Conservation (phyloP, 2,329 filamentous ascomycete species). For the Cercospora janseana region DNA sequence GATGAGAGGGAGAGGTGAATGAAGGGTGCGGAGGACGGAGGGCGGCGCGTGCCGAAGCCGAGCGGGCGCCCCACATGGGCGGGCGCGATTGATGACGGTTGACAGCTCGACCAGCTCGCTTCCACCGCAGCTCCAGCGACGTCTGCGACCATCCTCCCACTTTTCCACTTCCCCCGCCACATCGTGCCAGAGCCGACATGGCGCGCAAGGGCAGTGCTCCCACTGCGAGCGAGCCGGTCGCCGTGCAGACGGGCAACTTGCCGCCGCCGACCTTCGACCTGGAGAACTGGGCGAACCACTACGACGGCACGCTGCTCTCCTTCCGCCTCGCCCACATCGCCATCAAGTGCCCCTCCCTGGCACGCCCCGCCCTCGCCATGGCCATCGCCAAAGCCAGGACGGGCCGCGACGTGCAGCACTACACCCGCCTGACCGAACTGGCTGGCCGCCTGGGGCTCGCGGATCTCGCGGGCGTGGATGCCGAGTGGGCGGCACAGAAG, state of each 20-base stretch:
- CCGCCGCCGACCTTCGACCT: slow-evolving; percentile 79
- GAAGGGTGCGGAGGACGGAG: no score
- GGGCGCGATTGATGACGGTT: no score
- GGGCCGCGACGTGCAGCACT: slow-evolving; percentile 70
- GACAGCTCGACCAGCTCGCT: no score
- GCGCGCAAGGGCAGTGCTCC: slow-evolving; percentile 10
- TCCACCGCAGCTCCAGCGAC: background rate
- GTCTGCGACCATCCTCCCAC: background rate
- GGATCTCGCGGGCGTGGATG: slow-evolving; percentile 65
- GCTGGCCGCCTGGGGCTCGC: slow-evolving; percentile 66
- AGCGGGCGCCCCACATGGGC: no score
- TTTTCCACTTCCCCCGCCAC: background rate
- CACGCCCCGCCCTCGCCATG: slow-evolving; percentile 74
- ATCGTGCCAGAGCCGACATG: no score
- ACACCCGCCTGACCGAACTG: slow-evolving; percentile 67
- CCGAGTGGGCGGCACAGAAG: slow-evolving; percentile 70
- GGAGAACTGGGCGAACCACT: slow-evolving; percentile 86
- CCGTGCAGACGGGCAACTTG: slow-evolving; percentile 15
- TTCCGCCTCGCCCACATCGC: slow-evolving; percentile 82
- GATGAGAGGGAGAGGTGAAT: no score
- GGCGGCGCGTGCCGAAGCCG: no score
- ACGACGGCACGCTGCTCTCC: slow-evolving; percentile 75
- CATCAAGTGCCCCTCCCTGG: slow-evolving; percentile 70
- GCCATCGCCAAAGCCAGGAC: slow-evolving; percentile 73
- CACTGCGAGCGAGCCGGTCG: background rate